Conservation (phyloP, 257 asterid genomes). For the Salvia splendens region DNA sequence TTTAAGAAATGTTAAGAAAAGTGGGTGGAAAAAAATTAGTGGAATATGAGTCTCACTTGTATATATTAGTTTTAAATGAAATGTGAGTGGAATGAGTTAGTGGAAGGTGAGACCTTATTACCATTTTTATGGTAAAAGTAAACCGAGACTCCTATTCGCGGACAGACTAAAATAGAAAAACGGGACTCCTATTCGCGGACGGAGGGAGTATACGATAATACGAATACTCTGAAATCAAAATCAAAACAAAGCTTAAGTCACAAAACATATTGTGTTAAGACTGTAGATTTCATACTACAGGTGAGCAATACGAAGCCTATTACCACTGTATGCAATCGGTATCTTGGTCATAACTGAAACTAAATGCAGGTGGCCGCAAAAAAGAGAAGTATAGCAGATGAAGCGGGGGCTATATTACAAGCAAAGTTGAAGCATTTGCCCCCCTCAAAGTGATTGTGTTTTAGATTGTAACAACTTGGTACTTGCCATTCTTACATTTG, state of each 20-base stretch:
- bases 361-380: constrained; percentile 70
- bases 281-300: neutral
- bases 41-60: no score
- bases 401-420: constrained; percentile 72
- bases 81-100: no score
- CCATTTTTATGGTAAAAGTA: no score
- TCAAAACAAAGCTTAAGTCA: neutral
- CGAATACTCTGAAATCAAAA: neutral
- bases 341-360: constrained; percentile 14
- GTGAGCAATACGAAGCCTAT: no score
- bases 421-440: constrained; percentile 66
- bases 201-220: no score
- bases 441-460: constrained; percentile 42
- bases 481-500: neutral
- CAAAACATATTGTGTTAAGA: neutral
- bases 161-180: no score
- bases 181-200: no score
- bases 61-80: no score
- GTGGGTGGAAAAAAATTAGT: no score
- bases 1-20: no score
- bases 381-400: constrained; percentile 82
- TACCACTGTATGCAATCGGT: neutral
- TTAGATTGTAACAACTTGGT: constrained; percentile 14
- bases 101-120: no score
- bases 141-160: no score